phyloP scores from a whole-genome alignment of 2,329 filamentous ascomycete species.

The Alternaria sp. region DNA sequence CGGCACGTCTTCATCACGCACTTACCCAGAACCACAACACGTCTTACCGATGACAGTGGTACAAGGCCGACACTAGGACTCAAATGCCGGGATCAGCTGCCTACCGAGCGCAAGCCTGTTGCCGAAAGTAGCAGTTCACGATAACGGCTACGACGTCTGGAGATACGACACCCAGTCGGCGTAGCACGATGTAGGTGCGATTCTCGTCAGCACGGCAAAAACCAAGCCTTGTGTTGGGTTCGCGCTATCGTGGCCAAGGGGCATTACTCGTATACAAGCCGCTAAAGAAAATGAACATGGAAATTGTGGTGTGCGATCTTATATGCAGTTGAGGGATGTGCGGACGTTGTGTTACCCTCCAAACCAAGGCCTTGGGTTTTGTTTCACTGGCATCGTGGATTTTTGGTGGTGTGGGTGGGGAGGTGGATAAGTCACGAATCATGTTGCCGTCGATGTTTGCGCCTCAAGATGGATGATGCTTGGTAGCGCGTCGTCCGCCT shows the following conservation, averaged over 20 bases:
- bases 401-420: slow-evolving; percentile 11
- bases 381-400: slow-evolving; percentile 13
- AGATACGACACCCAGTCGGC: slow-evolving; percentile 15
- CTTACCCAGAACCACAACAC: slow-evolving; percentile 5
- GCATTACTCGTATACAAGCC: slow-evolving; percentile 10
- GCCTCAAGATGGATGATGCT: slow-evolving; percentile 7
- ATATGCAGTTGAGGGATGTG: slow-evolving; percentile 19
- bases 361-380: slow-evolving; percentile 14
- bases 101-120: slow-evolving; percentile 17
- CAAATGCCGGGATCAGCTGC: slow-evolving; percentile 20
- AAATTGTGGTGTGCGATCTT: slow-evolving; percentile 21
- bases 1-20: slow-evolving; percentile 13
- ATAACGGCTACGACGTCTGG: slow-evolving; percentile 21
- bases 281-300: slow-evolving; percentile 1
- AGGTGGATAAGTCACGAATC: slow-evolving; percentile 11
- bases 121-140: slow-evolving; percentile 29
- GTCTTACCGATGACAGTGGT: slow-evolving; percentile 10
- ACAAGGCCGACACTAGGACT: slow-evolving; percentile 21
- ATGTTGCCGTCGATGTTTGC: slow-evolving; percentile 7
- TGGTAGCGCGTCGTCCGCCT: slow-evolving; percentile 6
- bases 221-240: slow-evolving; percentile 9
- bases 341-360: slow-evolving; percentile 15
- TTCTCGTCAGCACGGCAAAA: slow-evolving; percentile 15
- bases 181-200: slow-evolving; percentile 37
- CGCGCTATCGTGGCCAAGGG: slow-evolving; percentile 12